Evolutionary conservation across 75 land plant species (phyloP).

Genomic region (Adiantum capillusveneris): DNA sequence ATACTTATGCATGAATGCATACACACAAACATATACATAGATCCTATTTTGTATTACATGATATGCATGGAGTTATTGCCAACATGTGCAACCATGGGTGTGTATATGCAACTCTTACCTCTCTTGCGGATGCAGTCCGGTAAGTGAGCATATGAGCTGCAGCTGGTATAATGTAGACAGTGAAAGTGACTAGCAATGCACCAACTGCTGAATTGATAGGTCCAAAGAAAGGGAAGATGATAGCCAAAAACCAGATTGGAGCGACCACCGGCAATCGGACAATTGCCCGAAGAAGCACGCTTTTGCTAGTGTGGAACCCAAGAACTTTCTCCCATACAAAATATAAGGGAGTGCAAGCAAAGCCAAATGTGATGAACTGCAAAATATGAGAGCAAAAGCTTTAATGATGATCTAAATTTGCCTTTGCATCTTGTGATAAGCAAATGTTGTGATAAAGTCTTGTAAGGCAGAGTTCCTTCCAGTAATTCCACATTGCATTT

Average conservation of each 20-base stretch:
- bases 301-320: slow-evolving; percentile 60
- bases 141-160: slow-evolving; percentile 68
- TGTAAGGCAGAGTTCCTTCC: too few relatives aligned
- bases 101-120: too few relatives aligned
- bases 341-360: slow-evolving; percentile 84
- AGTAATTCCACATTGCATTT: too few relatives aligned
- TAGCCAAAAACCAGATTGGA: slow-evolving; percentile 85
- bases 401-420: too few relatives aligned
- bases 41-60: too few relatives aligned
- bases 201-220: too few relatives aligned
- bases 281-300: slow-evolving; percentile 46
- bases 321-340: slow-evolving; percentile 88
- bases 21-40: too few relatives aligned
- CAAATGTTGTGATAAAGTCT: too few relatives aligned
- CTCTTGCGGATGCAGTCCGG: slow-evolving; percentile 52
- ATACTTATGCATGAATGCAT: too few relatives aligned
- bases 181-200: slow-evolving; percentile 83
- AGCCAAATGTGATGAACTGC: slow-evolving; percentile 91
- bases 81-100: too few relatives aligned
- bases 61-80: too few relatives aligned
- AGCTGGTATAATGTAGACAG: slow-evolving; percentile 83
- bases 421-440: too few relatives aligned
- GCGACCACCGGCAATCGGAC: slow-evolving; percentile 64
- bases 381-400: not conserved
- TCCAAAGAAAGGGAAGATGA: slow-evolving; percentile 85